Evolutionary conservation across 2,329 filamentous ascomycete species (phyloP).

Genomic region (Chaetomiaceae sp.): DNA sequence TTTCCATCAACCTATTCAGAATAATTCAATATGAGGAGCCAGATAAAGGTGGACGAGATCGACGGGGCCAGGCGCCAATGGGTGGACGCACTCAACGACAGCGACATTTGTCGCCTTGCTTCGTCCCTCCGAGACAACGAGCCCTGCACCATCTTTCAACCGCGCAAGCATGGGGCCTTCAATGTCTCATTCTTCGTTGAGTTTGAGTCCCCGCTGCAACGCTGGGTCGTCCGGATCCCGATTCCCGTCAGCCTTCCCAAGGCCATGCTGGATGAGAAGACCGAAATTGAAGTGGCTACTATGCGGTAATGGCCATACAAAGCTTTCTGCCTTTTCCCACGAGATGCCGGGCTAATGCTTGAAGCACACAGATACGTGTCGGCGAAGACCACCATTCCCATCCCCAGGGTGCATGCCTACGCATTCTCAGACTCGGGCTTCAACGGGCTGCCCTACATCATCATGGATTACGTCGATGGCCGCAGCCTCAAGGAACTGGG

Average conservation of each 20-base stretch:
- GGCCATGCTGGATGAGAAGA: slow-evolving; percentile 8
- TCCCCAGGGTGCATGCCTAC: slow-evolving; percentile 6
- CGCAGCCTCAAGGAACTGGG: not conserved
- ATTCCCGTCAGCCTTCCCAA: not conserved
- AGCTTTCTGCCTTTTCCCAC: not conserved
- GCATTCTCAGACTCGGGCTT: slow-evolving; percentile 1
- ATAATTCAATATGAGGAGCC: not conserved
- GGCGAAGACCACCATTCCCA: slow-evolving; percentile 9
- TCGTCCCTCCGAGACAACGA: not conserved
- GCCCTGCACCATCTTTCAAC: slow-evolving; percentile 1
- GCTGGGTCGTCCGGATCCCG: slow-evolving; percentile 6
- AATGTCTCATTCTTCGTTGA: slow-evolving; percentile 9
- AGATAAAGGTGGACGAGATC: not conserved
- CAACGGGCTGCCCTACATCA: slow-evolving; percentile 7
- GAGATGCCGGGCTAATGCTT: not conserved
- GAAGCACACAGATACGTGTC: not conserved
- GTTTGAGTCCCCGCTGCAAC: slow-evolving; percentile 1
- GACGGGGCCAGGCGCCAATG: not conserved
- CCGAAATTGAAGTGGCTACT: slow-evolving; percentile 8
- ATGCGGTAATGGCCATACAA: slow-evolving; percentile 3
- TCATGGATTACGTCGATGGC: slow-evolving; percentile 12
- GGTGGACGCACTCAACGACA: slow-evolving; percentile 1
- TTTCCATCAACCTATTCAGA: not conserved
- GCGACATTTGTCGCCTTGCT: slow-evolving; percentile 2
- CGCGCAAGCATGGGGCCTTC: slow-evolving; percentile 2